Evolutionary conservation across 1,139 yeast species (phyloP).

Genomic region (Diutina rugosa): DNA sequence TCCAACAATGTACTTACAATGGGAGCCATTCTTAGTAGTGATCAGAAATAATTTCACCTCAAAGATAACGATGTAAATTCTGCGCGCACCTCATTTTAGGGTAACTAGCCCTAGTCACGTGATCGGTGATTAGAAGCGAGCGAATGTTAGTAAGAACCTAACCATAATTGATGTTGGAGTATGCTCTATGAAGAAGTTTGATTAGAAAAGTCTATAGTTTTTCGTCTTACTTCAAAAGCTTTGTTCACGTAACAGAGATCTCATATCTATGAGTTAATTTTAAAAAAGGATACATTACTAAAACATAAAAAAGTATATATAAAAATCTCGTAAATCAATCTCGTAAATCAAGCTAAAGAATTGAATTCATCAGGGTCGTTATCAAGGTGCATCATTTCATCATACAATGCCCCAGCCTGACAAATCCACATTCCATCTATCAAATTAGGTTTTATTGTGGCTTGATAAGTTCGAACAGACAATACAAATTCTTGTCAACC

Average conservation of each 20-base stretch:
- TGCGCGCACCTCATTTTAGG: neutral
- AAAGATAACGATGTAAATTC: neutral
- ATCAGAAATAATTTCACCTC: neutral
- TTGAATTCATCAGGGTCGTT: neutral
- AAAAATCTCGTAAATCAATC: neutral
- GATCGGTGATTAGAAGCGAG: neutral
- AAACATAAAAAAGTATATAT: neutral
- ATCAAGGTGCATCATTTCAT: neutral
- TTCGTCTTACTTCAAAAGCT: too few relatives aligned
- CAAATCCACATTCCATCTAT: neutral
- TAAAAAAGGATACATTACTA: neutral
- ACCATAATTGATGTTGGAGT: neutral
- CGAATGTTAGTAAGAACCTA: too few relatives aligned
- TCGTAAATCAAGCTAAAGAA: neutral
- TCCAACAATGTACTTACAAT: constrained; percentile 46
- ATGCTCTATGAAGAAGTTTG: too few relatives aligned
- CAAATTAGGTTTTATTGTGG: constrained; percentile 24
- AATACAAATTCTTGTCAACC: constrained; percentile 61
- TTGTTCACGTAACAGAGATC: too few relatives aligned
- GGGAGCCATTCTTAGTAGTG: constrained; percentile 61
- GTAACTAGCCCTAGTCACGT: neutral
- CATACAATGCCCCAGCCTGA: neutral
- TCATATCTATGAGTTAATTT: too few relatives aligned
- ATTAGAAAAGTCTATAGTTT: too few relatives aligned
- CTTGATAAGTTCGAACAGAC: constrained; percentile 73